A percentile compares a stretch with the other conserved stretches of the same genome.
Evolutionary conservation across 495 filamentous ascomycete species (phyloP).

Genomic region (Trichoderma parareesei): DNA sequence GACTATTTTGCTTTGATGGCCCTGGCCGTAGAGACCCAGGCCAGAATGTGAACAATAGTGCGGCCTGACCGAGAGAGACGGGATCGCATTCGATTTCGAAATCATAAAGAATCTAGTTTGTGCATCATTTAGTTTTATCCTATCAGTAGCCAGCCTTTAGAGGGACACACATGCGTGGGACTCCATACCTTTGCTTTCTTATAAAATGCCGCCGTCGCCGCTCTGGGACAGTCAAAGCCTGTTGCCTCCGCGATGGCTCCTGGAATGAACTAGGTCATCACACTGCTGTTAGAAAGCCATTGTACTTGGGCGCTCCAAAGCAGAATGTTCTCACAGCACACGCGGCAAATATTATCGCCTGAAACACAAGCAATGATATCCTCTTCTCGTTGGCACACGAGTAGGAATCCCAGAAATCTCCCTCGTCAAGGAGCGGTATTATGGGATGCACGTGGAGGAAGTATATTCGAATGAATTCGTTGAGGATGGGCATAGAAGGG

Average conservation of each 20-base stretch:
- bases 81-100: conserved; percentile 28
- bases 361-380: conserved; percentile 41
- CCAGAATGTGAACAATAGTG: conserved; percentile 34
- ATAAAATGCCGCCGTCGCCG: conserved; percentile 37
- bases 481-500: conserved; percentile 28
- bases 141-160: conserved; percentile 12
- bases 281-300: not conserved
- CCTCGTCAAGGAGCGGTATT: conserved; percentile 40
- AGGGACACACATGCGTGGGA: not conserved
- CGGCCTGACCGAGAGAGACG: conserved; percentile 33
- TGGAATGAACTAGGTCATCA: conserved; percentile 29
- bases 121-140: conserved; percentile 13
- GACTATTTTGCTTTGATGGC: conserved; percentile 33
- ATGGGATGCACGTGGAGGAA: conserved; percentile 41
- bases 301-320: not conserved
- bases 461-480: conserved; percentile 40
- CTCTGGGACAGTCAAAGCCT: conserved; percentile 34
- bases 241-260: conserved; percentile 31
- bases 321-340: conserved; percentile 30
- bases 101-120: conserved; percentile 20
- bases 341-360: conserved; percentile 39
- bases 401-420: conserved; percentile 40
- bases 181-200: conserved; percentile 30
- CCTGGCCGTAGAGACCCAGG: conserved; percentile 13
- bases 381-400: conserved; percentile 10